A percentile compares a stretch with the other conserved stretches of the same genome.
Conservation (phyloP, 805 yeast species). For the Saccharomycopsis fibuligera region DNA sequence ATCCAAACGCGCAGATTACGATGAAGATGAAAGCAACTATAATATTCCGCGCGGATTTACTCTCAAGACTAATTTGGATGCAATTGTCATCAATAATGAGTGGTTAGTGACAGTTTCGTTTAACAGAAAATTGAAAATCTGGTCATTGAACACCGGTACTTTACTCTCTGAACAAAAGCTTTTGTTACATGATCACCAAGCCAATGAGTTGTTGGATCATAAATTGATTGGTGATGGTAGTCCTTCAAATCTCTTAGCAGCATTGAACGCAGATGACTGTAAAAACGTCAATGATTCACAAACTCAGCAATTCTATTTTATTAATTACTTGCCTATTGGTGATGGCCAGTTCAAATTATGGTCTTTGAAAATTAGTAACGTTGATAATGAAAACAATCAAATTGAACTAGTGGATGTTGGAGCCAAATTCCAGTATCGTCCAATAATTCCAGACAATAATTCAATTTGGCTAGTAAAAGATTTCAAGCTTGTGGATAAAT, state of each 20-base stretch:
- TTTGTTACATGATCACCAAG: too few relatives aligned
- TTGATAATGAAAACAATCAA: conserved; percentile 15
- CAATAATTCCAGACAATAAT: conserved; percentile 30
- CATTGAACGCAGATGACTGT: too few relatives aligned
- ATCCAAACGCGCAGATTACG: background rate
- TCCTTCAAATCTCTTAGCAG: conserved; percentile 28
- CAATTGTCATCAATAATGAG: conserved; percentile 24
- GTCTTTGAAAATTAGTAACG: conserved; percentile 23
- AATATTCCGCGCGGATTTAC: conserved; percentile 27
- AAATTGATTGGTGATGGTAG: conserved; percentile 28
- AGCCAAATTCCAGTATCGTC: conserved; percentile 25
- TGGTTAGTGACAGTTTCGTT: conserved; percentile 46
- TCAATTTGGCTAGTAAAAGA: conserved; percentile 46
- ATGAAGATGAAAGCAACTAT: conserved; percentile 10
- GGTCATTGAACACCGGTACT: conserved; percentile 39
- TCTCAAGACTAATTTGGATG: conserved; percentile 31
- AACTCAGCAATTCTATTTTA: conserved; percentile 23
- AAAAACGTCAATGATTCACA: too few relatives aligned
- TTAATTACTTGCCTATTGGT: conserved; percentile 37
- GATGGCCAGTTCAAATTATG: conserved; percentile 40
- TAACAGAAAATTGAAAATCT: conserved; percentile 47
- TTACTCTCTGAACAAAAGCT: conserved; percentile 2
- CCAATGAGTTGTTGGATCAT: conserved; percentile 11
- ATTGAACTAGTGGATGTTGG: conserved; percentile 27
- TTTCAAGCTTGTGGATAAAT: conserved; percentile 28